Base-by-base conservation (phyloP, 2,329 filamentous ascomycete species). In the Leptoxyphium fumago region DNA sequence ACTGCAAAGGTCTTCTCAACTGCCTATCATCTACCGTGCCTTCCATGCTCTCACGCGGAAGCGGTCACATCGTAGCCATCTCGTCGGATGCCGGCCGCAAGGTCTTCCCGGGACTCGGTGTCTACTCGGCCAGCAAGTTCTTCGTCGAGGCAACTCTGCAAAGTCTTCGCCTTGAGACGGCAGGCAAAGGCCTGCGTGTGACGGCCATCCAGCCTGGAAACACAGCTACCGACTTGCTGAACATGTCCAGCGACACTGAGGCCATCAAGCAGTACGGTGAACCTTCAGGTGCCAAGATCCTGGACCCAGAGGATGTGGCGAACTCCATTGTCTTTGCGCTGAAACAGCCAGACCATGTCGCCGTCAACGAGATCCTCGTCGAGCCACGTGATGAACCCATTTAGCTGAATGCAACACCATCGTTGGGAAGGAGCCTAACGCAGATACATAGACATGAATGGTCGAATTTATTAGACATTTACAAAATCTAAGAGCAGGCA, bases 71-170 rank as follows among this genome's bases (percentile, higher is more conserved):
- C 49, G 80, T 89, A 4, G 81, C 82, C 53, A 86, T 89, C 53
- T 87, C 84, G 0, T 88, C 83, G 0, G 84, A 88, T 50, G 84
- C 84, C 1, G 84, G 83, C 0, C 77, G 84, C 45, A 87, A 87
- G 61, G 81, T 86, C 7, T 88, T 88, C 66, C 82, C 84, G 0
- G 84, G 84, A 0, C 66, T 88, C 10, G 84, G 84, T 43, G 83
- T 89, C 30, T 89, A 89, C 69, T 85, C 81, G 0, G 84, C 81
- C 21, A 82, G 76, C 62, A 89, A 89, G 60, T 86, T 88, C 72
- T 89, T 89, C 58, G 82, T 89, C 44, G 84, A 89, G 60, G 83
- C 82, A 1, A 83, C 82, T 0, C 69, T 89, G n/a, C 83, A 88
- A 61, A 71, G 71, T 29, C 63, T 89, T 51, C 76, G 84, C 8